Base-by-base conservation (phyloP, 768 basidiomycete species). In the Lentinula lateritia region DNA sequence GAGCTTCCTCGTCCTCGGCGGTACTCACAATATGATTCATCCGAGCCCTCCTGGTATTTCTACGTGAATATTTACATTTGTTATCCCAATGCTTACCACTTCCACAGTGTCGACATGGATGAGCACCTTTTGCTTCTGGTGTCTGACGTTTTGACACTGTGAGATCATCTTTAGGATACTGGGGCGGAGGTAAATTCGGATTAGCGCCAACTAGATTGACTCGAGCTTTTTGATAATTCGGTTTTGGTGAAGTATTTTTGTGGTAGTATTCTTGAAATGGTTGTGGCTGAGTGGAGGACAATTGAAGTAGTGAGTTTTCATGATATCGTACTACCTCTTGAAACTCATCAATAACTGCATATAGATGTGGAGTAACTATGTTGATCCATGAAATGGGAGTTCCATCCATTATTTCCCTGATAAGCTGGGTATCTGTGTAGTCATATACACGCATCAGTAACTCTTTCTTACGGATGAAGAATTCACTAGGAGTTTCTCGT, bases 41-140 rank as follows among this genome's bases (percentile, higher is more conserved):
- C 10, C 36, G 36, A 5, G 36, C 36, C 10, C 10, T 38, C 5
- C 36, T 5, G 6, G 10, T 38, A 5, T 10, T 10, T 38, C 36
- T 5, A n/a, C n/a, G 45, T 6, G 71, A 52, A 61, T 76, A 61
- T 23, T 67, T 70, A 60, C 75, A 74, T 10, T 75, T 71, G 1
- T 61, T 45, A 52, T 76, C 71, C 75, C 73, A 75, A 50, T 75
- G 74, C 38, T 73, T 71, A 0, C 50, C 62, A 48, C 71, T 73
- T 3, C 74, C 71, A 61, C 75, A 72, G 53, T 75, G 72, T 6
- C 71, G 41, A 50, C 74, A 75, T 0, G 75, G 73, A 20, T 74
- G 45, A 5, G 67, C 69, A 6, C 69, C 68, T 55, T 69, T 67
- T 4, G 50, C 43, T 35, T 65, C 66, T 1, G 65, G 66, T 0